phyloP scores from a whole-genome alignment of 495 filamentous ascomycete species.

The Achaetomiella virescens region DNA sequence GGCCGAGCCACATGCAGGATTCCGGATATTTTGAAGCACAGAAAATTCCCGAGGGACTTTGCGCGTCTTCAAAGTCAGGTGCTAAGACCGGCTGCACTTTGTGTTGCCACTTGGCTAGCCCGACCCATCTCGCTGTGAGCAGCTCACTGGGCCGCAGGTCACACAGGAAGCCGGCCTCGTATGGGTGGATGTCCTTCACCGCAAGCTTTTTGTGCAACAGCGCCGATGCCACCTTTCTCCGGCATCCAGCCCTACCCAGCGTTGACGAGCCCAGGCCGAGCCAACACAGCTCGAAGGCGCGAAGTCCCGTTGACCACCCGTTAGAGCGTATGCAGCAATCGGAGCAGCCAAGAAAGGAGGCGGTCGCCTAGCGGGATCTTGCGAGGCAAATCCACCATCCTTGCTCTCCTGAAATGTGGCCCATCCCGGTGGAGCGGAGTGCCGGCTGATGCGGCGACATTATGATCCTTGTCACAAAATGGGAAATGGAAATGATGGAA shows the following conservation, averaged over 20 bases:
- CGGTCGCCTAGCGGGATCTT: background rate
- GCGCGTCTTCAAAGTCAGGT: background rate
- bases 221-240: too few species aligned
- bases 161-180: background rate
- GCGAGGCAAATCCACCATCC: background rate
- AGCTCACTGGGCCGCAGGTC: background rate
- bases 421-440: conserved; percentile 5
- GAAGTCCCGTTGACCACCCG: background rate
- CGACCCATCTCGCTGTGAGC: too few species aligned
- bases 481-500: conserved; percentile 4
- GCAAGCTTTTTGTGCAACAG: background rate
- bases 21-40: background rate
- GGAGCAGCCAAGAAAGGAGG: background rate
- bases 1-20: conserved; percentile 1
- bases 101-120: conserved; percentile 1
- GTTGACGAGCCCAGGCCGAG: background rate
- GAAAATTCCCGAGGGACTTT: background rate
- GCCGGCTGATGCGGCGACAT: conserved; percentile 2
- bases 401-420: conserved; percentile 13
- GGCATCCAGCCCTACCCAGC: too few species aligned
- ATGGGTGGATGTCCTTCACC: background rate
- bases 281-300: background rate
- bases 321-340: background rate
- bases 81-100: background rate
- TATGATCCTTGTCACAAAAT: conserved; percentile 8